A percentile compares a stretch with the other conserved stretches of the same genome.
Conservation (phyloP, 2,329 filamentous ascomycete genomes). For the Biscogniauxia sp. region DNA sequence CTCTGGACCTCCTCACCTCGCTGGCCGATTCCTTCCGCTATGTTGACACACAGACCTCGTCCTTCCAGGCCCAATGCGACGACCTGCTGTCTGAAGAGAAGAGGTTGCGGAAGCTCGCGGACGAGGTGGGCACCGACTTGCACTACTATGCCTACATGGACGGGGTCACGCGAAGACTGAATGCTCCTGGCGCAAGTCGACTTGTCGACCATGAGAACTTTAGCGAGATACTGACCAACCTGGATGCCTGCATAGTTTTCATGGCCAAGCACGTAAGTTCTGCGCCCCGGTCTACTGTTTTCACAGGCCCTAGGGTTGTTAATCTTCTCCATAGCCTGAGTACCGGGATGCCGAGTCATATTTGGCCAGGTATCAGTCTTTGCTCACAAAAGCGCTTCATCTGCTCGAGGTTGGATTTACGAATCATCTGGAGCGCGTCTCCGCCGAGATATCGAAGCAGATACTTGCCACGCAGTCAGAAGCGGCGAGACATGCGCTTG, state of each 20-base stretch:
- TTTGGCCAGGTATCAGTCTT: conserved; percentile 78
- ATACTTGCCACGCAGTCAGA: conserved; percentile 56
- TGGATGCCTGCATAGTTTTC: conserved; percentile 89
- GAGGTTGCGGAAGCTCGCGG: conserved; percentile 73
- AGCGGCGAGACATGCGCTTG: conserved; percentile 57
- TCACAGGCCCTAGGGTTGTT: conserved; percentile 7
- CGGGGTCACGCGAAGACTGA: conserved; percentile 82
- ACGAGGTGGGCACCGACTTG: conserved; percentile 85
- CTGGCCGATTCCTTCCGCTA: conserved; percentile 83
- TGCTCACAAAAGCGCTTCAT: conserved; percentile 67
- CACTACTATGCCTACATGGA: conserved; percentile 94
- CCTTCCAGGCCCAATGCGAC: conserved; percentile 90
- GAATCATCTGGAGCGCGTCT: conserved; percentile 50
- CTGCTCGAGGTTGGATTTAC: conserved; percentile 59
- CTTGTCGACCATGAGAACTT: conserved; percentile 83
- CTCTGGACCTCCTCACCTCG: conserved; percentile 71
- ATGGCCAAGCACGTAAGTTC: conserved; percentile 77
- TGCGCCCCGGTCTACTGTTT: background rate
- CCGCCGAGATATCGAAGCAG: conserved; percentile 53
- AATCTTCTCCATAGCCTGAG: conserved; percentile 52
- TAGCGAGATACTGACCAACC: conserved; percentile 78
- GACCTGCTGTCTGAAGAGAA: conserved; percentile 79
- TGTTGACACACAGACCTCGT: conserved; percentile 87
- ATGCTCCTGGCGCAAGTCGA: conserved; percentile 84
- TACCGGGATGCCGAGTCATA: conserved; percentile 89